phyloP scores from a whole-genome alignment of 495 filamentous ascomycete species.

The Penicillium macrosclerotiorum region DNA sequence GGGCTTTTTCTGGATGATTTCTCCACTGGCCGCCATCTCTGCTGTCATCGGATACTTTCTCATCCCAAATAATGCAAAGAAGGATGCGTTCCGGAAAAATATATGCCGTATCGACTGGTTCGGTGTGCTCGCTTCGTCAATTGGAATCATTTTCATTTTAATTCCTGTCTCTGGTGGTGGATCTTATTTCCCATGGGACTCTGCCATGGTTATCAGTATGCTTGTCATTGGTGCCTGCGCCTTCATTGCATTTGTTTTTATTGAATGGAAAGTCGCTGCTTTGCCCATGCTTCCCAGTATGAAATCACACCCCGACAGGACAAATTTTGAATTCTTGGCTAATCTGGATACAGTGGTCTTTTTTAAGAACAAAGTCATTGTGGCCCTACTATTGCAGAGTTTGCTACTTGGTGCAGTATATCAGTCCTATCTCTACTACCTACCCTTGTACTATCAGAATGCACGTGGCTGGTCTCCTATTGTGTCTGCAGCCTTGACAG shows the following conservation, averaged over 20 bases:
- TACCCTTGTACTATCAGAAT: constrained; percentile 55
- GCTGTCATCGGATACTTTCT: constrained; percentile 42
- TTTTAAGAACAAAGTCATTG: constrained; percentile 53
- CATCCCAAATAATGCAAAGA: constrained; percentile 39
- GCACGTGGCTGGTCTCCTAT: constrained; percentile 51
- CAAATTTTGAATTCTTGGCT: constrained; percentile 2
- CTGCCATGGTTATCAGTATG: constrained; percentile 61
- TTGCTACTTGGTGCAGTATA: constrained; percentile 61
- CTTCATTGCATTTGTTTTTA: constrained; percentile 48
- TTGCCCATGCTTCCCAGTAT: constrained; percentile 61
- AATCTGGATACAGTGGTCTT: constrained; percentile 40
- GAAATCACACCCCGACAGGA: background rate
- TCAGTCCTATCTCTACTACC: constrained; percentile 53
- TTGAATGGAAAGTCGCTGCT: constrained; percentile 56
- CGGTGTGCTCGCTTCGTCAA: constrained; percentile 48
- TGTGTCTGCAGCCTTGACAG: constrained; percentile 47
- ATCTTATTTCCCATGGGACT: constrained; percentile 58
- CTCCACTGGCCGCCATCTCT: constrained; percentile 39
- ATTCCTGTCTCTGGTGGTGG: constrained; percentile 65
- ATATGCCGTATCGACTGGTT: constrained; percentile 56
- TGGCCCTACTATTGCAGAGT: constrained; percentile 55
- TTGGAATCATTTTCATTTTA: constrained; percentile 55
- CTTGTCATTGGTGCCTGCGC: constrained; percentile 50
- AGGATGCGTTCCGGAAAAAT: constrained; percentile 38
- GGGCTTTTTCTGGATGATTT: constrained; percentile 49